Evolutionary conservation across 345 rosid species (phyloP).

Genomic region (Eucalyptus paniculata): DNA sequence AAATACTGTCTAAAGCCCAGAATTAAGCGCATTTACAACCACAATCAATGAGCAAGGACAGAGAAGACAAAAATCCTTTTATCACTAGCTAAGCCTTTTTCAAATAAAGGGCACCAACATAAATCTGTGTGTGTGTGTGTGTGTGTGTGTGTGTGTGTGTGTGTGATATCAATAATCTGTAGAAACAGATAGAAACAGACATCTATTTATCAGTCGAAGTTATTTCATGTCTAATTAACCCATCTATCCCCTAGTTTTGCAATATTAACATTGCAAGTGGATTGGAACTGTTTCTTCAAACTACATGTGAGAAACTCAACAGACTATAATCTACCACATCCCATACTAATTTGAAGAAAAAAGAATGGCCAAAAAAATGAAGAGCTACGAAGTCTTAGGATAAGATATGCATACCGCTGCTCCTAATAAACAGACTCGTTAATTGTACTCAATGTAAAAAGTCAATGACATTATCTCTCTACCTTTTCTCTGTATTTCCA

Average conservation of each 20-base stretch:
- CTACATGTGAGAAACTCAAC: neutral
- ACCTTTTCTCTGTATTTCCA: constrained; percentile 81
- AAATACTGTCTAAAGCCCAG: neutral
- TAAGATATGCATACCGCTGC: neutral
- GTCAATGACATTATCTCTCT: neutral
- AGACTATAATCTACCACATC: neutral
- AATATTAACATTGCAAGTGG: neutral
- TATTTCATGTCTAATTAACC: neutral
- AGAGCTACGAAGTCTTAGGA: neutral
- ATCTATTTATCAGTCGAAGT: neutral
- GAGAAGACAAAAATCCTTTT: neutral
- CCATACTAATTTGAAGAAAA: neutral
- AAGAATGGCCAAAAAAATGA: neutral
- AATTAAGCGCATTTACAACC: neutral
- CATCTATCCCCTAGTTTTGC: neutral
- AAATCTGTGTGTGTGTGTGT: neutral
- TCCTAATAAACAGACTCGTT: neutral
- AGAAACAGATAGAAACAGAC: neutral
- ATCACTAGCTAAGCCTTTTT: neutral
- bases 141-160: neutral
- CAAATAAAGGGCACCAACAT: neutral
- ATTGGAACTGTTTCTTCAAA: neutral
- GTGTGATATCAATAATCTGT: neutral
- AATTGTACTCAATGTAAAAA: neutral
- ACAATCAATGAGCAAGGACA: neutral